These are phyloP conservation scores for Sphagnum tenellum DNA, from an alignment of 225 moss, liverwort and hornwort genomes.

Conservation along the genomic window DNA sequence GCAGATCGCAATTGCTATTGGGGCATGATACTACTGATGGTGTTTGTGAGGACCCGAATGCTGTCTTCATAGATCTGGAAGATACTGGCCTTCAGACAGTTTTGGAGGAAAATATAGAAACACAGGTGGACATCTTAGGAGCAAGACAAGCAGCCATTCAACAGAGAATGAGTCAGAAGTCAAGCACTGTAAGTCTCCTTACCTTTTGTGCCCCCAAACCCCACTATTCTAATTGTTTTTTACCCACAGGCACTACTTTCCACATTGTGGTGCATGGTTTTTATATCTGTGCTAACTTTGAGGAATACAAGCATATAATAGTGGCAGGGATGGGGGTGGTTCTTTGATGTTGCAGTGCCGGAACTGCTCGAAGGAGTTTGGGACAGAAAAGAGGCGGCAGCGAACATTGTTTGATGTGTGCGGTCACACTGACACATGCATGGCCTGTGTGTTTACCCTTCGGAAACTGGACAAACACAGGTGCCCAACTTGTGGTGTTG, in stretches of 20 bases:
- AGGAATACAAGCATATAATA: too few relatives aligned
- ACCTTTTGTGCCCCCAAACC: too few relatives aligned
- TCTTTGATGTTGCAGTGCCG: conserved; percentile 17
- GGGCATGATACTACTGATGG: too few relatives aligned
- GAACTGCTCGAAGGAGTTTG: conserved; percentile 26
- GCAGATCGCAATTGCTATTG: neutral
- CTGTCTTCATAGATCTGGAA: conserved; percentile 29
- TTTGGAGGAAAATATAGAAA: conserved; percentile 8
- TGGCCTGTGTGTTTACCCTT: conserved; percentile 26
- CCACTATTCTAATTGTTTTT: too few relatives aligned
- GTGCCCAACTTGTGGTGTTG: conserved; percentile 25
- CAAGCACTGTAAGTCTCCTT: conserved; percentile 10
- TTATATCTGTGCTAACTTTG: too few relatives aligned
- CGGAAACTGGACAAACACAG: conserved; percentile 18
- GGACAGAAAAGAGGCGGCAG: conserved; percentile 24
- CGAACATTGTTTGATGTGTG: conserved; percentile 26
- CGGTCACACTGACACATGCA: conserved; percentile 42
- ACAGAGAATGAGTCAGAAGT: conserved; percentile 10
- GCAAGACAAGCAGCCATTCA: neutral
- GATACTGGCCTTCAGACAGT: conserved; percentile 28
- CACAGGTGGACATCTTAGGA: conserved; percentile 6
- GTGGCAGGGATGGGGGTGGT: neutral
- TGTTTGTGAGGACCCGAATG: conserved; percentile 4
- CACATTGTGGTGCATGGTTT: too few relatives aligned
- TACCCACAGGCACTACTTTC: neutral